These are phyloP conservation scores for Debaryomyces psychrophilus DNA, from an alignment of 1,139 yeast genomes.

Conservation along the genomic window DNA sequence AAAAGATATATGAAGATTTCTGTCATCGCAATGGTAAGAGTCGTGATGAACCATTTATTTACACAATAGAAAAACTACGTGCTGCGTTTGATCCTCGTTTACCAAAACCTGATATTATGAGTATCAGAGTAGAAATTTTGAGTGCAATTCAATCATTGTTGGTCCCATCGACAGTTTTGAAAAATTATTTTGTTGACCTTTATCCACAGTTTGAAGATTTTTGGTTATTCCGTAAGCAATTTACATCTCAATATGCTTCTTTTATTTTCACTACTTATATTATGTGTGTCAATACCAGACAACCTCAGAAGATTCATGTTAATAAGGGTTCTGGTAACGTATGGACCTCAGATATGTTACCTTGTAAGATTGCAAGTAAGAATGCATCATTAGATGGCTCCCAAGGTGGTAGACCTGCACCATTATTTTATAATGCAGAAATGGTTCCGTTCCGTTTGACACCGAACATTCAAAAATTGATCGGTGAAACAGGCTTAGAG, in stretches of 20 bases:
- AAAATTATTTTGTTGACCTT: slow-evolving; percentile 62
- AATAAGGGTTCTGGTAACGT: slow-evolving; percentile 84
- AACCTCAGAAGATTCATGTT: slow-evolving; percentile 90
- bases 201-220: slow-evolving; percentile 88
- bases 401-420: slow-evolving; percentile 66
- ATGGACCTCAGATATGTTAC: slow-evolving; percentile 95
- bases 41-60: slow-evolving; percentile 88
- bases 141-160: slow-evolving; percentile 85
- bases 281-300: slow-evolving; percentile 92
- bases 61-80: slow-evolving; percentile 81
- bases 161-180: slow-evolving; percentile 84
- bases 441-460: slow-evolving; percentile 96
- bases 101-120: slow-evolving; percentile 89
- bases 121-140: slow-evolving; percentile 87
- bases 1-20: slow-evolving; percentile 84
- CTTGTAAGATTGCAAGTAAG: slow-evolving; percentile 73
- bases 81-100: slow-evolving; percentile 92
- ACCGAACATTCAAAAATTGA: slow-evolving; percentile 89
- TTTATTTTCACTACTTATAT: slow-evolving; percentile 90
- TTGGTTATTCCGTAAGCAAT: slow-evolving; percentile 96
- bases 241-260: slow-evolving; percentile 94
- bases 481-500: slow-evolving; percentile 91
- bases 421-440: slow-evolving; percentile 91
- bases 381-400: slow-evolving; percentile 61
- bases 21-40: slow-evolving; percentile 75